Evolutionary conservation across 495 filamentous ascomycete genomes (phyloP).

Genomic region (Penicillium samsonianum): DNA sequence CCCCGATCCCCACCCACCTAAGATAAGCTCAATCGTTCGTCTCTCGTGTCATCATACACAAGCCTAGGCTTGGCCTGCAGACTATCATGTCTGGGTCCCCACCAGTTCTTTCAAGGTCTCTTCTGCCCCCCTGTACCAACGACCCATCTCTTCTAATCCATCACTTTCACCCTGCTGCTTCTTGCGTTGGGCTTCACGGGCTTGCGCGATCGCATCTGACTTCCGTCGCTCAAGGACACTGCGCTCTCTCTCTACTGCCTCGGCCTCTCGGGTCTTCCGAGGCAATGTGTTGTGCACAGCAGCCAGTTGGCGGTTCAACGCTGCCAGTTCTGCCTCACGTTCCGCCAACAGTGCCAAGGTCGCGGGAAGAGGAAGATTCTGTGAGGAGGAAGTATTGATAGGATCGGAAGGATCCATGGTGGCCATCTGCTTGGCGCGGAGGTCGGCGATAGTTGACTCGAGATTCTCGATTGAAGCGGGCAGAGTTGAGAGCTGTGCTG

Average conservation of each 20-base stretch:
- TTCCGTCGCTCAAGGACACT: conserved; percentile 69
- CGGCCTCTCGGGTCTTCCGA: conserved; percentile 70
- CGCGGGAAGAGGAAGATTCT: conserved; percentile 44
- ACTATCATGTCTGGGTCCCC: conserved; percentile 41
- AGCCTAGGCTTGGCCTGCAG: not conserved
- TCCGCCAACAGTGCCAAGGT: conserved; percentile 48
- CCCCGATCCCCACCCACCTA: conserved; percentile 13
- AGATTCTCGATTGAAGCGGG: conserved; percentile 65
- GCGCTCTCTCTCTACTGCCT: conserved; percentile 71
- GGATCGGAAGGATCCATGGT: conserved; percentile 36
- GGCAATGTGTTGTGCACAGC: conserved; percentile 64
- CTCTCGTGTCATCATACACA: conserved; percentile 18
- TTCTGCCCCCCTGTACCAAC: conserved; percentile 79
- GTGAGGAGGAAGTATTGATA: conserved; percentile 33
- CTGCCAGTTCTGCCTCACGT: conserved; percentile 60
- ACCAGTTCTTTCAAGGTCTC: conserved; percentile 66
- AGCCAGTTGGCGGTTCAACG: conserved; percentile 68
- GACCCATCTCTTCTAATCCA: conserved; percentile 77
- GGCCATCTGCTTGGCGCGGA: conserved; percentile 52
- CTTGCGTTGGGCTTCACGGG: conserved; percentile 76
- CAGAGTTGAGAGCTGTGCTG: conserved; percentile 55
- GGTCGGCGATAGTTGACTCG: conserved; percentile 55
- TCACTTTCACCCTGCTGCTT: conserved; percentile 74
- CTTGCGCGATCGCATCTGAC: conserved; percentile 64
- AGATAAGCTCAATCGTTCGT: conserved; percentile 24